Evolutionary conservation across 129 eudicot species (phyloP), one percentile per base, ranked within the genome.

Genomic region (Saposhnikovia divaricata): DNA sequence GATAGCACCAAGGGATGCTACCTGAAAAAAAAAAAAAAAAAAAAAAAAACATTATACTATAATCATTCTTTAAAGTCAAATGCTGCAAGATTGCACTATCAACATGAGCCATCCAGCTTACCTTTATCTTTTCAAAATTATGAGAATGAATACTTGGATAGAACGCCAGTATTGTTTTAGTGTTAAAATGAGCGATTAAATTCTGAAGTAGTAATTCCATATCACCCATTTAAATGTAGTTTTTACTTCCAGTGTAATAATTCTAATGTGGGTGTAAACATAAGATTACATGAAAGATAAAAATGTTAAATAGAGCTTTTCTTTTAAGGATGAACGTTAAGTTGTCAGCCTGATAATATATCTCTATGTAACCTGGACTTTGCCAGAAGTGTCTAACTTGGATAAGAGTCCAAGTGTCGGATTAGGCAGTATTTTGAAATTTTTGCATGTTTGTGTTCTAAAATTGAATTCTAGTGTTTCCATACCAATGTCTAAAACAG

Each of bases 1-100:
- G 81, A 96, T 77, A 44, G 98, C 90, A 72, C 93, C 82, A 16
- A 96, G 85, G 47, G 99, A 97, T 73, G 99, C 96, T 80, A 89
- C 89, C 98, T 96, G 92, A 42, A 87, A 75, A 59, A 19, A n/a
- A 19, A 15, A 72, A 16, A 42, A 51, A n/a, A 42, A 87, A 75
- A 59, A 19, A n/a, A 19, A 15, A 72, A 16, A 42, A 51, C 6
- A 23, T 61, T 63, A 47, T 25, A 57, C 73, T 43, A 57, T 51
- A 40, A 78, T 39, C 31, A 39, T 77, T 70, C 72, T 42, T 27
- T 1, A 46, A 13, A 45, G 31, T 25, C 16, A 23, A 16, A 46
- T 23, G 16, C 28, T 42, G 31, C 34, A 43, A 38, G 21, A 42
- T 5, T 39, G n/a, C 46, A 71, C 44, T 16, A n/a, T 71, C 27